A percentile compares a stretch with the other conserved stretches of the same genome.
These are phyloP conservation scores for Candida sanyiensis DNA, from an alignment of 805 yeast genomes.

Conservation along the genomic window DNA sequence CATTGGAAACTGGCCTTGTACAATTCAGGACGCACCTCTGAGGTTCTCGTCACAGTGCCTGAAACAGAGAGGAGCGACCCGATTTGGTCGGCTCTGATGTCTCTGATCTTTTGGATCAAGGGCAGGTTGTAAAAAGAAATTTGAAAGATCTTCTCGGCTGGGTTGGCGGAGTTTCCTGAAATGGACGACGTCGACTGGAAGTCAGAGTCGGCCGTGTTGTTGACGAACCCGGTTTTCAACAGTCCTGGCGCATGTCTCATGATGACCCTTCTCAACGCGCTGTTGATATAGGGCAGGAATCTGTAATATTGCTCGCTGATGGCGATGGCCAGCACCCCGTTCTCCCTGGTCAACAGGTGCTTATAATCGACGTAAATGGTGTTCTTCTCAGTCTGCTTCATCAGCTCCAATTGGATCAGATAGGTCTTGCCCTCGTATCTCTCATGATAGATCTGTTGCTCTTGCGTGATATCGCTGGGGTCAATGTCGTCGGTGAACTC, in stretches of 20 bases:
- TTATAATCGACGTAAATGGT: conserved; percentile 83
- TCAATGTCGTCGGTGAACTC: conserved; percentile 44
- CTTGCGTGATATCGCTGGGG: conserved; percentile 26
- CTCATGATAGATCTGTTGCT: conserved; percentile 29
- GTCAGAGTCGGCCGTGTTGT: conserved; percentile 26
- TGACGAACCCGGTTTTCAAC: conserved; percentile 40
- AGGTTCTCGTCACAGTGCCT: conserved; percentile 94
- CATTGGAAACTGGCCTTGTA: conserved; percentile 84
- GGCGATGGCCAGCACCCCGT: conserved; percentile 85
- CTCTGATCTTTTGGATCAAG: conserved; percentile 76
- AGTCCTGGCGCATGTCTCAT: conserved; percentile 71
- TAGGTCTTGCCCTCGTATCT: conserved; percentile 55
- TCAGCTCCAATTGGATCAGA: conserved; percentile 71
- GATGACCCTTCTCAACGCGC: conserved; percentile 68
- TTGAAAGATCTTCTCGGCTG: conserved; percentile 74
- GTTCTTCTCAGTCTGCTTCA: conserved; percentile 68
- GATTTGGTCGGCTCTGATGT: conserved; percentile 80
- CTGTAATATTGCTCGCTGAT: conserved; percentile 88
- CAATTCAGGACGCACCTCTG: conserved; percentile 94
- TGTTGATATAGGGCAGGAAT: conserved; percentile 77
- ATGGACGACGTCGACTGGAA: conserved; percentile 37
- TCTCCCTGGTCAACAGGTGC: conserved; percentile 68
- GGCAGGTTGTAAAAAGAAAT: conserved; percentile 87
- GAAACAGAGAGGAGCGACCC: conserved; percentile 80
- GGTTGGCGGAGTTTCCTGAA: conserved; percentile 27